Percentiles rank a stretch among this genome's conserved stretches.
Evolutionary conservation across 495 filamentous ascomycete genomes (phyloP).

Genomic region (Annulohypoxylon moriforme): DNA sequence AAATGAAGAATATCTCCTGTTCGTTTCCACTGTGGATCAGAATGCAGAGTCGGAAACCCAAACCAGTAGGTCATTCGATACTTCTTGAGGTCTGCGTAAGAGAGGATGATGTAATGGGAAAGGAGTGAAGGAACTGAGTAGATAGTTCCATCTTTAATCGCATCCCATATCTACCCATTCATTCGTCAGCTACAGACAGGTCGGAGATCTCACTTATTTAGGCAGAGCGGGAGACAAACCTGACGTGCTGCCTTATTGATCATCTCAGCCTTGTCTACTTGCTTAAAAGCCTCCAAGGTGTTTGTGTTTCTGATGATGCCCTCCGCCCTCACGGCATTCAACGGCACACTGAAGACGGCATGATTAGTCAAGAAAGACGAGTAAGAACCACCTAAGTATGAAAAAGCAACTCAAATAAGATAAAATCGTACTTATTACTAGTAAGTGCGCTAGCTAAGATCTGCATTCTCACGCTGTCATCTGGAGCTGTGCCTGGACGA

Average conservation of each 20-base stretch:
- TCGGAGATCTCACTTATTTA: neutral
- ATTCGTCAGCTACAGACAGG: neutral
- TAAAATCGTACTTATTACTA: conserved; percentile 73
- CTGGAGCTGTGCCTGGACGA: conserved; percentile 72
- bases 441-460: conserved; percentile 87
- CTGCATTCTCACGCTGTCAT: conserved; percentile 84
- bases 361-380: conserved; percentile 18
- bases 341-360: conserved; percentile 68
- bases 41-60: conserved; percentile 91
- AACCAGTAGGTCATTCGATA: conserved; percentile 97
- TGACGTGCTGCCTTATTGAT: conserved; percentile 79
- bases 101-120: conserved; percentile 85
- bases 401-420: neutral
- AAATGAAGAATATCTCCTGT: conserved; percentile 62
- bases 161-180: conserved; percentile 86
- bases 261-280: conserved; percentile 75
- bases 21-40: conserved; percentile 81
- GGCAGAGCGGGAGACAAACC: conserved; percentile 59
- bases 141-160: conserved; percentile 94
- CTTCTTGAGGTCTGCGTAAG: conserved; percentile 96
- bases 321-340: conserved; percentile 81
- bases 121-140: conserved; percentile 93
- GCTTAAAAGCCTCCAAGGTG: conserved; percentile 92
- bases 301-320: conserved; percentile 97
- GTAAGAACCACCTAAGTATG: neutral